Conservation (phyloP, 345 rosid species). For the Eucalyptus erythrocorys region DNA sequence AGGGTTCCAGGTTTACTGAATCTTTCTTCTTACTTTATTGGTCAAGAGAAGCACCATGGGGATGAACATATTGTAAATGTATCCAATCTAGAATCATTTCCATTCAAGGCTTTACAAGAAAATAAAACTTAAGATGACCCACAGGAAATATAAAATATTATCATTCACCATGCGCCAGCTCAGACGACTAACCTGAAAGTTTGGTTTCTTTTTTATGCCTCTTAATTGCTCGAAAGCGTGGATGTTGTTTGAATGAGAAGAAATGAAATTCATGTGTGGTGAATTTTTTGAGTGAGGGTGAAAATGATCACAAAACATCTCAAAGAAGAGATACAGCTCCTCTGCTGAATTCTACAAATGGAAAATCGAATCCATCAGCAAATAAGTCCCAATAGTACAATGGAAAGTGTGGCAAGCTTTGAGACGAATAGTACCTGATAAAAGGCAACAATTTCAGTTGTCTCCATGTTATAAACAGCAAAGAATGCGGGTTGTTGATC, state of each 20-base stretch:
- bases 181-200: conserved; percentile 35
- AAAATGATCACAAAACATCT: conserved; percentile 77
- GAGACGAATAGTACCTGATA: conserved; percentile 51
- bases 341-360: conserved; percentile 72
- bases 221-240: conserved; percentile 70
- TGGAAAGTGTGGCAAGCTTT: not conserved
- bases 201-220: conserved; percentile 56
- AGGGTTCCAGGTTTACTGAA: not conserved
- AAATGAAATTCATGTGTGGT: conserved; percentile 61
- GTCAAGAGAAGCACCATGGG: not conserved
- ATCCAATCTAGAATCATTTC: not conserved
- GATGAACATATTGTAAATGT: not conserved
- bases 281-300: conserved; percentile 51
- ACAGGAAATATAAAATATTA: not conserved
- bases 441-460: conserved; percentile 90
- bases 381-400: not conserved
- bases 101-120: not conserved
- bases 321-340: conserved; percentile 74
- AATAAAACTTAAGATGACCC: not conserved
- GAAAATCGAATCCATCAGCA: not conserved
- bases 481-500: conserved; percentile 81
- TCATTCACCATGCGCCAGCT: not conserved
- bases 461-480: conserved; percentile 95
- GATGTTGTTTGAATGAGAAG: conserved; percentile 77
- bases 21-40: not conserved